A percentile compares a stretch with the other conserved stretches of the same genome.
phyloP scores from a whole-genome alignment of 2,329 filamentous ascomycete genomes.

The Cercospora beticola region DNA sequence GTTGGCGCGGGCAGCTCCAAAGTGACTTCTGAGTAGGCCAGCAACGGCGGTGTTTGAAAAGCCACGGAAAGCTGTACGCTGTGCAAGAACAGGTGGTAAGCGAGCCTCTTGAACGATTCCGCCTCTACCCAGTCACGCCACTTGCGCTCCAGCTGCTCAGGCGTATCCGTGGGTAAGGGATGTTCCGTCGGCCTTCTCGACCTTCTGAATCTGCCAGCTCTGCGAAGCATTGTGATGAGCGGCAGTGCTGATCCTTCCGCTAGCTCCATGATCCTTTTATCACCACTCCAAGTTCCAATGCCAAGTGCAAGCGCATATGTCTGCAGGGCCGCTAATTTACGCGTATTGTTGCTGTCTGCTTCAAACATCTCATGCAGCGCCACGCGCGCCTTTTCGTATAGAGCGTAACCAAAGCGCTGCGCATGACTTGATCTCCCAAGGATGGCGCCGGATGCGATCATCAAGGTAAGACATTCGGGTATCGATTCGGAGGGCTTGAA shows the following conservation, averaged over 20 bases:
- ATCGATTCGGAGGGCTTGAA: conserved; percentile 17
- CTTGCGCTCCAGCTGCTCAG: conserved; percentile 17
- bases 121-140: conserved; percentile 24
- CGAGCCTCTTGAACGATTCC: conserved; percentile 25
- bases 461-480: conserved; percentile 23
- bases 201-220: conserved; percentile 22
- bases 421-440: conserved; percentile 25
- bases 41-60: conserved; percentile 23
- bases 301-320: conserved; percentile 22
- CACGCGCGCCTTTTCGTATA: conserved; percentile 23
- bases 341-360: conserved; percentile 21
- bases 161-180: conserved; percentile 16
- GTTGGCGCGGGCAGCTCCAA: conserved; percentile 24
- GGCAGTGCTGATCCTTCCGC: conserved; percentile 20
- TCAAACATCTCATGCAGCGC: conserved; percentile 23
- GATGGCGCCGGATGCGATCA: conserved; percentile 24
- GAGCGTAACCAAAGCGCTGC: conserved; percentile 24
- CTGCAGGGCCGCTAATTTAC: conserved; percentile 22
- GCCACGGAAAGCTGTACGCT: conserved; percentile 22
- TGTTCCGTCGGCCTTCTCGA: conserved; percentile 12
- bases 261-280: conserved; percentile 26
- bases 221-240: conserved; percentile 24
- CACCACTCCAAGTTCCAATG: conserved; percentile 26
- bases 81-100: conserved; percentile 24
- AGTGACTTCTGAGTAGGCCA: conserved; percentile 25